Evolutionary conservation across 2,329 filamentous ascomycete species (phyloP), one percentile per base, ranked within the genome.

Genomic region (Arthrocladium fulminans): DNA sequence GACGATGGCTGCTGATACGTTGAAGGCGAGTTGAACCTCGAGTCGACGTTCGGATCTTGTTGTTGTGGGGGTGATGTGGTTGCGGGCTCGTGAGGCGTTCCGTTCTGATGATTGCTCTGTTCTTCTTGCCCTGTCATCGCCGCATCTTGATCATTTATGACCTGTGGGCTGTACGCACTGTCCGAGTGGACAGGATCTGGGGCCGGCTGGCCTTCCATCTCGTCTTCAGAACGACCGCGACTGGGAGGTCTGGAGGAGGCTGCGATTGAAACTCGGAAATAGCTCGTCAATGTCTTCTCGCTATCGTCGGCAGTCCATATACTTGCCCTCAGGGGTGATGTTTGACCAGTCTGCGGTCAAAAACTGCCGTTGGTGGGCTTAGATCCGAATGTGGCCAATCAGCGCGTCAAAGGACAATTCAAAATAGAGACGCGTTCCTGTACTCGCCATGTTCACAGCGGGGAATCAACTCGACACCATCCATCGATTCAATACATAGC

Each of bases 21-120:
- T 17, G 65, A 67, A 13, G 70, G 69, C 12, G 65, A 67, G 48
- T 63, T 65, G 39, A 68, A 63, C 50, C 65, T 65, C 46, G 66
- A 62, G 19, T 63, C 61, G 20, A 15, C 7, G n/a, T 35, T 35
- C 5, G 32, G 6, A 8, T 47, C 23, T 10, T 63, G 57, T 50
- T 77, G 75, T 10, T 66, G 66, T 37, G 71, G 67, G 9, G 69
- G 68, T 43, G 68, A 68, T n/a, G 54, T 59, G 67, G 71, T 55
- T 65, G 65, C 52, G 65, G 67, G 47, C 57, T 59, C 62, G 64
- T 53, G 48, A 67, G 52, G 44, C 37, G 48, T 47, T 12, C 45
- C 40, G 48, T 53, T 54, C 25, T 54, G 52, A 24, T 52, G 29
- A 12, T 41, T 49, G 17, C 48, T 52, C 34, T 41, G 47, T 13